Percentiles rank a stretch among this genome's conserved stretches.
These are phyloP conservation scores for Taphrina sp. DNA, from an alignment of 1,139 yeast species.

Conservation along the genomic window DNA sequence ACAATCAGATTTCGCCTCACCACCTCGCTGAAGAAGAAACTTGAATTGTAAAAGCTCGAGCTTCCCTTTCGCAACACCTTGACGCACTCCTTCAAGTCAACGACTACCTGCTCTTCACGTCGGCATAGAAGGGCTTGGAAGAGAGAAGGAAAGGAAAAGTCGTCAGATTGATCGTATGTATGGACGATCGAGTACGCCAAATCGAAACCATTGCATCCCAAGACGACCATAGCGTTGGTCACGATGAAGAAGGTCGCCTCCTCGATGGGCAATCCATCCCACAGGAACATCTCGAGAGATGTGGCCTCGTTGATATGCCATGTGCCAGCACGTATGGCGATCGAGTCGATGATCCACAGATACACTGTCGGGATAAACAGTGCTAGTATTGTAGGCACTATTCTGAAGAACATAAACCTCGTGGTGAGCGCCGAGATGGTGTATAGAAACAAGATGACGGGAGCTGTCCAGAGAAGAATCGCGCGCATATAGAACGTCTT, in stretches of 20 bases:
- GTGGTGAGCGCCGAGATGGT: conserved; percentile 16
- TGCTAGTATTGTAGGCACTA: conserved; percentile 3
- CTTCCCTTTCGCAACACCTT: conserved; percentile 13
- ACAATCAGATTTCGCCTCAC: conserved; percentile 24
- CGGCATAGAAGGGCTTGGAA: conserved; percentile 8
- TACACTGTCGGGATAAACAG: conserved; percentile 22
- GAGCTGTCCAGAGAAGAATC: conserved; percentile 30
- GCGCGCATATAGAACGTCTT: conserved; percentile 28
- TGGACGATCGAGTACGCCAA: conserved; percentile 23
- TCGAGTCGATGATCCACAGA: conserved; percentile 28
- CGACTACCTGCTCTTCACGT: conserved; percentile 6
- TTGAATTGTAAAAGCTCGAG: conserved; percentile 29
- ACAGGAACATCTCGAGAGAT: conserved; percentile 8
- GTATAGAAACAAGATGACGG: conserved; percentile 30
- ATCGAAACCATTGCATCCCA: conserved; percentile 31
- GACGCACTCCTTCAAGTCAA: conserved; percentile 19
- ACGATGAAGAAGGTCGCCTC: conserved; percentile 30
- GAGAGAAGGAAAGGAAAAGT: conserved; percentile 15
- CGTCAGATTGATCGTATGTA: conserved; percentile 6
- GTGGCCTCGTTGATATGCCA: conserved; percentile 32
- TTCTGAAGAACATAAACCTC: conserved; percentile 7
- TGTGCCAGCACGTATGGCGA: conserved; percentile 31
- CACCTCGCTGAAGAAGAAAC: conserved; percentile 25
- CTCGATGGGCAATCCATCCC: conserved; percentile 30
- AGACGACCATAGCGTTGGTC: conserved; percentile 29